A percentile compares a stretch with the other conserved stretches of the same genome.
phyloP scores from a whole-genome alignment of 345 rosid species.

The Zanthoxylum bungeanum region DNA sequence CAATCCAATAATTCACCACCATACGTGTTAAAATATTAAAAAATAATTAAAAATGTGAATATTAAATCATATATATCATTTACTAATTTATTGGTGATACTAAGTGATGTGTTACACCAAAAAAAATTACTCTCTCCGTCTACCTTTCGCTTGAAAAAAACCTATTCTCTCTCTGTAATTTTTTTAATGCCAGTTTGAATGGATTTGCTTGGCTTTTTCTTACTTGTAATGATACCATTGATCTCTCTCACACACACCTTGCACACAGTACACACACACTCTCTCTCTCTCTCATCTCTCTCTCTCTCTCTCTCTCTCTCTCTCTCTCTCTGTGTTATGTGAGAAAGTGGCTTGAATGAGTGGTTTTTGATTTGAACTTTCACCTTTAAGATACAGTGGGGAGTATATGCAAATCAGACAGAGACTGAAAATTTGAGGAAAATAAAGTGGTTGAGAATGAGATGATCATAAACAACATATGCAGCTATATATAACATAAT shows the following conservation, averaged over 20 bases:
- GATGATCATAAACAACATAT: neutral
- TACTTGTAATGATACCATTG: constrained; percentile 21
- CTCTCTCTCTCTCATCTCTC: no score
- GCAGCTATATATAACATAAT: no score
- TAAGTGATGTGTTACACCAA: no score
- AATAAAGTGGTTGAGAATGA: neutral
- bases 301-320: constrained; percentile 9
- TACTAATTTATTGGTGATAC: neutral
- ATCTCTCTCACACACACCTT: constrained; percentile 10
- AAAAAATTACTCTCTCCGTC: no score
- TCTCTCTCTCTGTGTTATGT: no score
- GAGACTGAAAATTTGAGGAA: neutral
- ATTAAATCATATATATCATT: no score
- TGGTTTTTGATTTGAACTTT: constrained; percentile 38
- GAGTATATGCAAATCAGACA: constrained; percentile 9
- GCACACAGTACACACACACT: no score
- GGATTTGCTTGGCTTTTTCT: constrained; percentile 34
- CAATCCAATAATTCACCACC: no score
- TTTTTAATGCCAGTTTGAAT: constrained; percentile 38
- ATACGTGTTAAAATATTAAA: no score
- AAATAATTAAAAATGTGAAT: no score
- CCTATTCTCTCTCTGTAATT: neutral
- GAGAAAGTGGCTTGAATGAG: constrained; percentile 35
- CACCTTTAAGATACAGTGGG: constrained; percentile 28
- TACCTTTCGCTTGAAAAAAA: constrained; percentile 23